phyloP scores from a whole-genome alignment of 805 yeast genomes.

The Naumovozyma dairenensis region DNA sequence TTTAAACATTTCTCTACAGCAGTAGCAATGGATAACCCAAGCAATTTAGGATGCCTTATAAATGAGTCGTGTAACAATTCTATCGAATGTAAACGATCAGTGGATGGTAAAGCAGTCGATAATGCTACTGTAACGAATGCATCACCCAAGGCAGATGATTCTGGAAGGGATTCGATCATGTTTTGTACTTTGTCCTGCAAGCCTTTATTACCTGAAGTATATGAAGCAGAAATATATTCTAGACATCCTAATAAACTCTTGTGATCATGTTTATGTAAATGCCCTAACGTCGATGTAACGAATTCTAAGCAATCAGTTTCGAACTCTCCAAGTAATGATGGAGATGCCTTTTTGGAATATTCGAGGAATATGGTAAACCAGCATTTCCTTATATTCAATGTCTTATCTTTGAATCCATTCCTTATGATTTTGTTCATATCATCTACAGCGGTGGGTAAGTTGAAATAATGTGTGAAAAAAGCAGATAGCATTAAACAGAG shows the following conservation, averaged over 20 bases:
- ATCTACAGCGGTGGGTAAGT: constrained; percentile 17
- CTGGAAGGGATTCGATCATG: constrained; percentile 8
- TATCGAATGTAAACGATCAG: constrained; percentile 30
- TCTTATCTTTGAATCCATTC: constrained; percentile 60
- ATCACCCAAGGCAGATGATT: constrained; percentile 29
- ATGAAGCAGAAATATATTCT: constrained; percentile 13
- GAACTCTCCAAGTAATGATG: constrained; percentile 29
- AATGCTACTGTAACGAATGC: constrained; percentile 41
- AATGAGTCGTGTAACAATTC: constrained; percentile 28
- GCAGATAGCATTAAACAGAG: constrained; percentile 41
- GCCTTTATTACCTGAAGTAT: constrained; percentile 3
- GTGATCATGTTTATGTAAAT: constrained; percentile 36
- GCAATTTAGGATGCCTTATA: constrained; percentile 28
- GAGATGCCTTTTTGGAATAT: constrained; percentile 22
- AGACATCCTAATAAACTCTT: constrained; percentile 17
- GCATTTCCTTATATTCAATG: constrained; percentile 47
- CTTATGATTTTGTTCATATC: constrained; percentile 30
- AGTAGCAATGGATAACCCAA: constrained; percentile 36
- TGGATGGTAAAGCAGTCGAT: constrained; percentile 32
- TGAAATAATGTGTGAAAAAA: constrained; percentile 37
- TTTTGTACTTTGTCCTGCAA: constrained; percentile 6
- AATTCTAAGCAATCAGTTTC: constrained; percentile 22
- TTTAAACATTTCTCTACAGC: constrained; percentile 32
- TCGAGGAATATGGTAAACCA: constrained; percentile 49
- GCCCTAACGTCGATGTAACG: constrained; percentile 28